Conservation (phyloP, 176 grass and related monocot species). For the Aegilops sharonensis region DNA sequence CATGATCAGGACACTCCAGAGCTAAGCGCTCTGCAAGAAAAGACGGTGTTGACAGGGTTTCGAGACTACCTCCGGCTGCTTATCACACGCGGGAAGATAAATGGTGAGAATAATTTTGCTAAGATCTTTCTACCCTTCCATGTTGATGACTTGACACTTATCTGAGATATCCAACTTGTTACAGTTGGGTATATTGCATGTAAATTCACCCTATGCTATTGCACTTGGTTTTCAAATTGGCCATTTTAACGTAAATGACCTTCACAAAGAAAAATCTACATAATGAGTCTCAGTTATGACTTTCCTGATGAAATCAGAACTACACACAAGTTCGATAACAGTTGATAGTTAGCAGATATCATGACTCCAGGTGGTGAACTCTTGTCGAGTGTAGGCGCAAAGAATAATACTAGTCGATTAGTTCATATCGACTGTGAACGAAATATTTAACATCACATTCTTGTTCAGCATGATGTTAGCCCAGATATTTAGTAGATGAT, state of each 20-base stretch:
- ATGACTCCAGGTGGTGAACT: too few relatives aligned
- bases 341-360: not conserved
- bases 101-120: conserved; percentile 44
- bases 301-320: not conserved
- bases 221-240: conserved; percentile 17
- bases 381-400: not conserved
- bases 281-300: not conserved
- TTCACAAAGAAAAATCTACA: conserved; percentile 10
- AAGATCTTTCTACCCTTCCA: not conserved
- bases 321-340: not conserved
- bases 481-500: not conserved
- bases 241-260: not conserved
- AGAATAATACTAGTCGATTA: not conserved
- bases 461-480: conserved; percentile 17
- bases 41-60: conserved; percentile 47
- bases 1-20: conserved; percentile 50
- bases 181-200: conserved; percentile 15
- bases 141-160: not conserved
- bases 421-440: not conserved
- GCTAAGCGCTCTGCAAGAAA: conserved; percentile 53
- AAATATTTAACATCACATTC: not conserved
- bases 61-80: conserved; percentile 51
- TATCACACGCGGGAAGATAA: conserved; percentile 55
- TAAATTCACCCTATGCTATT: not conserved
- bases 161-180: conserved; percentile 11